phyloP scores from a whole-genome alignment of 164 flowering plant species.

The Chimonanthus praecox region DNA sequence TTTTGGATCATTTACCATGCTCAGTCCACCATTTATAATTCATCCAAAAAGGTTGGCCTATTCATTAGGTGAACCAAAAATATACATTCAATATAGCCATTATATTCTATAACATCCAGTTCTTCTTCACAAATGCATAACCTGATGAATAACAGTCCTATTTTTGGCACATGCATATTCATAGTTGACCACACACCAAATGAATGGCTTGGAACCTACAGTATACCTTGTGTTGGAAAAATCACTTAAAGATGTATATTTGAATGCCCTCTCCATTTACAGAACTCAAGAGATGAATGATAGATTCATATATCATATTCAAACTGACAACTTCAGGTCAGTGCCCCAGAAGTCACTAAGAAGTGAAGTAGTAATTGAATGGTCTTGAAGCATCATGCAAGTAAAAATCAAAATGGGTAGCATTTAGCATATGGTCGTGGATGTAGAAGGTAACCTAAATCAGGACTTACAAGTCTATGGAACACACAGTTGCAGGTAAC shows the following conservation, averaged over 20 bases:
- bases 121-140: background rate
- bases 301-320: background rate
- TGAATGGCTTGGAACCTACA: background rate
- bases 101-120: background rate
- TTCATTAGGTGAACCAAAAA: background rate
- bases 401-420: background rate
- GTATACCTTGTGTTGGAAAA: background rate
- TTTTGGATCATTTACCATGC: background rate
- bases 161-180: background rate
- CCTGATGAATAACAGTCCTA: background rate
- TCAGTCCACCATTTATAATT: background rate
- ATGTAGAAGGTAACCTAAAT: background rate
- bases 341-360: background rate
- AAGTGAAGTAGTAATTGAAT: background rate
- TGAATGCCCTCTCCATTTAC: background rate
- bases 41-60: background rate
- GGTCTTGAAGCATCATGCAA: background rate
- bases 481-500: background rate
- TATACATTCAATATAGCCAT: too few relatives aligned
- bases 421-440: background rate
- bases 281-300: background rate
- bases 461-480: background rate
- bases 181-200: background rate
- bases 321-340: background rate
- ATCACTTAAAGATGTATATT: background rate